Evolutionary conservation across 2,329 filamentous ascomycete species (phyloP).

Genomic region (Cordyceps militaris): DNA sequence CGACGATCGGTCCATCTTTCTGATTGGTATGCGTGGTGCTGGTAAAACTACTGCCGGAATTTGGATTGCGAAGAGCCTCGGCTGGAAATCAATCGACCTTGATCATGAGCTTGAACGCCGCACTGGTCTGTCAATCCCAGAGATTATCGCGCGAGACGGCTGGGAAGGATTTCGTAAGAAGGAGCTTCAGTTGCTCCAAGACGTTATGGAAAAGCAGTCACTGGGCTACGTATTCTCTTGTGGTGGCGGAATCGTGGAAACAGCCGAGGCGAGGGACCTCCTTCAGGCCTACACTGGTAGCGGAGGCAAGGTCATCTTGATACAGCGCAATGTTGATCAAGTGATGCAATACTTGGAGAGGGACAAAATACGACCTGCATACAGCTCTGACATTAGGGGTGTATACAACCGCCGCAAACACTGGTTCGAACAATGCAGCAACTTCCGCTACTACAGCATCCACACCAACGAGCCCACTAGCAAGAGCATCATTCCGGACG

Average conservation of each 20-base stretch:
- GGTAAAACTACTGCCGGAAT: conserved; percentile 91
- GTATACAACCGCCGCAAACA: conserved; percentile 85
- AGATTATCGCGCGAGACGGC: conserved; percentile 68
- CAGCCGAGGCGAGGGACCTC: conserved; percentile 67
- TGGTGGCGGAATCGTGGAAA: conserved; percentile 89
- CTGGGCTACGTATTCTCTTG: conserved; percentile 82
- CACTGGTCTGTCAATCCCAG: conserved; percentile 69
- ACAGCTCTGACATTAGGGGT: conserved; percentile 83
- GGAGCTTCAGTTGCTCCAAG: conserved; percentile 67
- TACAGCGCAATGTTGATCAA: conserved; percentile 80
- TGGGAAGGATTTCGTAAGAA: conserved; percentile 85
- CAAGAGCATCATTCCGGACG: conserved; percentile 24
- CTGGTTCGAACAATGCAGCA: conserved; percentile 91
- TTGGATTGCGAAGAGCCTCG: conserved; percentile 72
- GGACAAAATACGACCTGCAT: conserved; percentile 87
- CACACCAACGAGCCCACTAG: conserved; percentile 32
- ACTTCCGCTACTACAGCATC: conserved; percentile 86
- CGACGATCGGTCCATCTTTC: conserved; percentile 66
- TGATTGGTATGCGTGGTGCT: conserved; percentile 95
- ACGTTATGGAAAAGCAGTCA: conserved; percentile 66
- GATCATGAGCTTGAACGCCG: conserved; percentile 78
- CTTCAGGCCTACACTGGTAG: conserved; percentile 65
- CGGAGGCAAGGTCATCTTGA: conserved; percentile 78
- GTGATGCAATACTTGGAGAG: conserved; percentile 82
- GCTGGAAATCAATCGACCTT: conserved; percentile 75